Conservation (phyloP, 2,329 filamentous ascomycete species). For the Beauveria rudraprayagi region DNA sequence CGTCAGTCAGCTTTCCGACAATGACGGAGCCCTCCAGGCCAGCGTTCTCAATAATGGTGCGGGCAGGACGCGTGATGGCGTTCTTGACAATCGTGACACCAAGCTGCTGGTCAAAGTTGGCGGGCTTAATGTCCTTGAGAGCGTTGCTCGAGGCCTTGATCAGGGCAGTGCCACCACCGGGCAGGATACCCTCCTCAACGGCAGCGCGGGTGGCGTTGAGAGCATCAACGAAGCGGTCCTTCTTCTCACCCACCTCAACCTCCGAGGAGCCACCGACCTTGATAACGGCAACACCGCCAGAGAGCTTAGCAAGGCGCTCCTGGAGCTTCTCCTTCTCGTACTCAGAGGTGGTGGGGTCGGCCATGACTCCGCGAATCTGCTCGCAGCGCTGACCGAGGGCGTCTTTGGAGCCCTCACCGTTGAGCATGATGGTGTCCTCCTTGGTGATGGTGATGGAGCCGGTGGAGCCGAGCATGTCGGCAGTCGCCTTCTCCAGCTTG, state of each 20-base stretch:
- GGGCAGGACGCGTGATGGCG: slow-evolving; percentile 90
- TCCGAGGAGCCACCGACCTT: slow-evolving; percentile 97
- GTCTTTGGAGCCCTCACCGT: slow-evolving; percentile 95
- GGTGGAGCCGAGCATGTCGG: slow-evolving; percentile 92
- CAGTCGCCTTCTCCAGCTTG: slow-evolving; percentile 96
- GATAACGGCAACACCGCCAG: slow-evolving; percentile 97
- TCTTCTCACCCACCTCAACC: slow-evolving; percentile 99
- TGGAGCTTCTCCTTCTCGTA: slow-evolving; percentile 99
- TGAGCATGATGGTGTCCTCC: slow-evolving; percentile 98
- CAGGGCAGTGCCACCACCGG: slow-evolving; percentile 94
- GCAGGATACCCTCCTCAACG: slow-evolving; percentile 98
- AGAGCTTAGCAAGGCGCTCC: slow-evolving; percentile 98
- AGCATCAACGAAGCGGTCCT: slow-evolving; percentile 98
- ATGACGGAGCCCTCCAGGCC: slow-evolving; percentile 92
- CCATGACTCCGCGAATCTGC: slow-evolving; percentile 96
- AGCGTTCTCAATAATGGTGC: slow-evolving; percentile 96
- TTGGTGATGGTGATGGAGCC: slow-evolving; percentile 99
- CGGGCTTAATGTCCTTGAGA: slow-evolving; percentile 70
- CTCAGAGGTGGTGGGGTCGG: slow-evolving; percentile 87
- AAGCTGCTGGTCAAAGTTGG: slow-evolving; percentile 99
- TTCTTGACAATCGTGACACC: slow-evolving; percentile 97
- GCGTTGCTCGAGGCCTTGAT: slow-evolving; percentile 95
- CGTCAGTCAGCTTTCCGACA: slow-evolving; percentile 95
- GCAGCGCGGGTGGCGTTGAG: slow-evolving; percentile 96
- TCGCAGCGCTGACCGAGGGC: slow-evolving; percentile 90